Percentiles rank a stretch among this genome's conserved stretches.
These are phyloP conservation scores for Microcos paniculata DNA, from an alignment of 345 rosid species.

Conservation along the genomic window DNA sequence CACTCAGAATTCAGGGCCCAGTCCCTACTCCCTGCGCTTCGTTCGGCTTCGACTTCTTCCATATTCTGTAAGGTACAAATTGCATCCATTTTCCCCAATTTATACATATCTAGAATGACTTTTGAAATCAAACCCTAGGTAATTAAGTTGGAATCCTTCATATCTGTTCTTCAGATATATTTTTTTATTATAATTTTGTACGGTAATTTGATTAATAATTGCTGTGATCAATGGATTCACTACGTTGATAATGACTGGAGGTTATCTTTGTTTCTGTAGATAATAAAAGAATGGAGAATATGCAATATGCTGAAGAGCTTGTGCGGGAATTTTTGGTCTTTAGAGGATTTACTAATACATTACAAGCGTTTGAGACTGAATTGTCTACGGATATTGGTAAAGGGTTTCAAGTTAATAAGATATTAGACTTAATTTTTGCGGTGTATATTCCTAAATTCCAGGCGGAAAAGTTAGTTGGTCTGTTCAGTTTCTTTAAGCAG, in stretches of 20 bases:
- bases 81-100: neutral
- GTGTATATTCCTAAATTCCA: slow-evolving; percentile 57
- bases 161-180: neutral
- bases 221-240: neutral
- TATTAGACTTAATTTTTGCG: slow-evolving; percentile 55
- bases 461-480: slow-evolving; percentile 47
- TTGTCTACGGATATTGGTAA: slow-evolving; percentile 59
- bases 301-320: slow-evolving; percentile 67
- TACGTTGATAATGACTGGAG: neutral
- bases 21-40: neutral
- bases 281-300: slow-evolving; percentile 54
- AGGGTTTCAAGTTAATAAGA: slow-evolving; percentile 58
- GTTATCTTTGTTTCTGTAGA: neutral
- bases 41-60: neutral
- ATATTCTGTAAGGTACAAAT: slow-evolving; percentile 1
- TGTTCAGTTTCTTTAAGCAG: slow-evolving; percentile 51
- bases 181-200: neutral
- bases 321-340: slow-evolving; percentile 68
- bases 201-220: neutral
- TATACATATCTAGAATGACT: neutral
- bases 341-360: slow-evolving; percentile 59
- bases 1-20: neutral
- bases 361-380: slow-evolving; percentile 62
- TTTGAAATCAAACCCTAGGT: neutral
- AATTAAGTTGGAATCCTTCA: neutral